Base-by-base conservation (phyloP, 805 yeast species). In the Cyberlindnera suaveolens region DNA sequence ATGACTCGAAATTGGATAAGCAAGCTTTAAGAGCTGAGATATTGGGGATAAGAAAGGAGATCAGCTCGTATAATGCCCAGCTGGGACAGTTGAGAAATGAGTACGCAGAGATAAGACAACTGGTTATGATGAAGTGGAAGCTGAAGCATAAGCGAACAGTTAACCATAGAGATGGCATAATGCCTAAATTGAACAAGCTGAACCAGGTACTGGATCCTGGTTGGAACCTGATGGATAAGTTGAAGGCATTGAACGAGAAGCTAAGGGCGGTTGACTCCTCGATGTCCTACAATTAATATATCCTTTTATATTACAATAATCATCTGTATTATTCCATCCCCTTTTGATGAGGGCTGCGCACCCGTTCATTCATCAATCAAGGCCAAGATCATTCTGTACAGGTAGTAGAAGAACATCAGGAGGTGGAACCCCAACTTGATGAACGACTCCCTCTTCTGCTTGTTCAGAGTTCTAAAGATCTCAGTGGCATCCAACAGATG, bases 401-500 rank as follows among this genome's bases (percentile, higher is more conserved):
- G 77, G 75, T 89, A 91, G 75, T 77, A 89, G 83, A 93, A 91
- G 78, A 93, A 93, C 84, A 91, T 72, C 60, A 87, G 66, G 57
- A 91, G 74, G 64, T 88, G 91, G 78, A 87, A 89, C 10, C 93
- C 96, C 56, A 93, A 77, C 66, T 91, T 91, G 64, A 86, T 67
- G 62, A 90, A 89, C 47, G 88, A 77, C 68, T 90, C 98, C 65
- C 84, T 85, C 78, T 93, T 91, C 71, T 90, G 96, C 61, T 84
- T 86, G 56, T 87, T 77, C 60, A 91, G 77, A 34, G 97, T 90
- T 72, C 98, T 80, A 70, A 93, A 93, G 58, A 91, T 93, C 66
- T 91, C 97, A 36, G 99, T 91, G 46, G 98, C 98, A 65, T 93
- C 99, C 64, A 90, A 79, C 50, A 86, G 70, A 63, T 91, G 90